Evolutionary conservation across 176 grass and related monocot species (phyloP), one percentile per base, ranked within the genome.

Genomic region (Themeda triandra): DNA sequence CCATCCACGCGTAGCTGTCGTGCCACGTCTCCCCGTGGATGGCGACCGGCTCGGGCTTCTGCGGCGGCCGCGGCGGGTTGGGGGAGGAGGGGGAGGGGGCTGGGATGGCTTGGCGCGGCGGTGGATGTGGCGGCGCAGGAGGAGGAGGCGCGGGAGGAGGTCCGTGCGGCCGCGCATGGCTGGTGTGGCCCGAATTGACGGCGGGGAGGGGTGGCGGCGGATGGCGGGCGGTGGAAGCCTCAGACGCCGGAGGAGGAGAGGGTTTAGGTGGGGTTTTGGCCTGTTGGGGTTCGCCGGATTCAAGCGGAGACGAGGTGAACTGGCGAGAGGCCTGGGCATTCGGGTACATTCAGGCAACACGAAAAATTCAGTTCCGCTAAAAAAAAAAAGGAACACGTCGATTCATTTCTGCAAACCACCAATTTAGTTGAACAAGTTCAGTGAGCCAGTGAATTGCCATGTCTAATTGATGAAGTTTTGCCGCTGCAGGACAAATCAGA

Each of bases 1-100:
- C 80, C 94, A 96, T 93, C 91, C 91, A 96, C 6, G 86, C 77
- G 69, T 93, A 96, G 86, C 82, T 88, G 69, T 96, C 94, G 69
- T 90, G 73, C 93, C 79, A 92, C 27, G 84, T 91, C 49, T 88
- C 82, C 27, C 86, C 89, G 70, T 91, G 86, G 86, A 91, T 87
- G 70, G 82, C 67, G 13, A 82, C 36, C 8, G 89, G 89, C 77
- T 88, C 89, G 27, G 86, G 89, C 77, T 91, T 91, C 82, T 85
- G 85, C 32, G 89, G 82, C 41, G 89, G 89, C 39, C 85, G 81
- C 39, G 85, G 81, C 54, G 89, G 89, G 53, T 66, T 76, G 2
- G 81, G 89, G 59, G 77, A 71, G 6, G 81, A 81, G 5, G 69
- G 69, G 62, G 85, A 6, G 78, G 46, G 1, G 82, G 1, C 30